Conservation (phyloP, 371 early-diverging fungal species). For the Entomophthora muscae region DNA sequence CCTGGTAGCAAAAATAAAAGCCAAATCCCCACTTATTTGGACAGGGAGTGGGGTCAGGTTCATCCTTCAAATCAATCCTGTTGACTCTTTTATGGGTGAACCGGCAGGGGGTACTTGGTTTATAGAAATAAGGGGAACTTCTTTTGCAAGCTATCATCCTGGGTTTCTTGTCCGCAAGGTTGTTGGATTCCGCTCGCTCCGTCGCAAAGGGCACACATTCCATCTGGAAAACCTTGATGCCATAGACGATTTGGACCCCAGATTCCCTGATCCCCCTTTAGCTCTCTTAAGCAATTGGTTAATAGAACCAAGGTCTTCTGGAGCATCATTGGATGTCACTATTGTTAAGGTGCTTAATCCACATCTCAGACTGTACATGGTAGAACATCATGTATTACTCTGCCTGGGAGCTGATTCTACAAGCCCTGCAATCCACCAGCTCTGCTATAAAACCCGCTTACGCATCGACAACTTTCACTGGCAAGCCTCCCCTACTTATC, state of each 20-base stretch:
- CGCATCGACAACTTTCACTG: not conserved
- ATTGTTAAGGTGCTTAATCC: not conserved
- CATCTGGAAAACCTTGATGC: not conserved
- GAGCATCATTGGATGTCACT: not conserved
- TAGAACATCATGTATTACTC: not conserved
- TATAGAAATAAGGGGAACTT: not conserved
- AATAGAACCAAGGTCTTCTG: not conserved
- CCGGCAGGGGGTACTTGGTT: not conserved
- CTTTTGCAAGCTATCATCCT: not conserved
- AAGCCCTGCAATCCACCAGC: not conserved
- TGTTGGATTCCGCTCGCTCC: not conserved
- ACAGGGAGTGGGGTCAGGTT: not conserved
- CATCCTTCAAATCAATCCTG: not conserved
- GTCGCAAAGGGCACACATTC: not conserved
- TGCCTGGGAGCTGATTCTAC: not conserved
- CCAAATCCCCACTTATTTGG: not conserved
- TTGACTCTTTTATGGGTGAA: not conserved
- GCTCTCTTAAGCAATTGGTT: no score
- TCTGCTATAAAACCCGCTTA: not conserved
- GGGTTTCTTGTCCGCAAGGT: not conserved
- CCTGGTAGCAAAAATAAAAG: not conserved
- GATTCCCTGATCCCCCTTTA: no score
- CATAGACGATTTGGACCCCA: not conserved
- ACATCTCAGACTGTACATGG: not conserved
- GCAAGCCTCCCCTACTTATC: not conserved